A percentile compares a stretch with the other conserved stretches of the same genome.
phyloP scores from a whole-genome alignment of 768 basidiomycete species.

The Russula sp. region DNA sequence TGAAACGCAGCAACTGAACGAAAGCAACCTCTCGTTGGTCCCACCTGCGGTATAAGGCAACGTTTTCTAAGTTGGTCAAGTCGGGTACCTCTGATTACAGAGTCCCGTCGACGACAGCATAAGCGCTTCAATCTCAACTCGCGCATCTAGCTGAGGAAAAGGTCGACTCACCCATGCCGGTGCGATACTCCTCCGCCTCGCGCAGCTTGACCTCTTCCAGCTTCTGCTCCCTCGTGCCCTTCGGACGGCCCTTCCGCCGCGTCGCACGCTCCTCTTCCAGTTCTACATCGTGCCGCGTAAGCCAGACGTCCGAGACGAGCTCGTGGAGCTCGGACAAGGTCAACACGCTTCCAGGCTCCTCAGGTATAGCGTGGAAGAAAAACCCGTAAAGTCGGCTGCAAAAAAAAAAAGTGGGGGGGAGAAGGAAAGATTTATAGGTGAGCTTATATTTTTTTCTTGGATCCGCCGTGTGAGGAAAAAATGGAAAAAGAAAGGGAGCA shows the following conservation, averaged over 20 bases:
- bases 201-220: conserved; percentile 61
- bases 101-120: not conserved
- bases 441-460: no score
- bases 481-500: no score
- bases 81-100: conserved; percentile 60
- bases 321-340: conserved; percentile 59
- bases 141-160: not conserved
- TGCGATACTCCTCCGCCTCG: conserved; percentile 67
- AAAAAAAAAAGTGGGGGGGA: not conserved
- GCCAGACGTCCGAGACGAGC: conserved; percentile 60
- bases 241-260: conserved; percentile 69
- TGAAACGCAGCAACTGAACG: conserved; percentile 63
- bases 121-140: not conserved
- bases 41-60: conserved; percentile 69
- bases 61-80: conserved; percentile 63
- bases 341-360: conserved; percentile 37
- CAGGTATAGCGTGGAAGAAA: conserved; percentile 66
- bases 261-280: conserved; percentile 51
- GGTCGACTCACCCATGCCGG: conserved; percentile 63
- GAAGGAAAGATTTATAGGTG: no score
- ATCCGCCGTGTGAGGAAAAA: no score
- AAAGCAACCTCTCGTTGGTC: conserved; percentile 69
- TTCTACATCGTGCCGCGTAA: conserved; percentile 61
- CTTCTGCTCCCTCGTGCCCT: conserved; percentile 56
- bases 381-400: conserved; percentile 63